A percentile compares a stretch with the other conserved stretches of the same genome.
Conservation (phyloP, 2,329 filamentous ascomycete species). For the Pleurostoma richardsiae region DNA sequence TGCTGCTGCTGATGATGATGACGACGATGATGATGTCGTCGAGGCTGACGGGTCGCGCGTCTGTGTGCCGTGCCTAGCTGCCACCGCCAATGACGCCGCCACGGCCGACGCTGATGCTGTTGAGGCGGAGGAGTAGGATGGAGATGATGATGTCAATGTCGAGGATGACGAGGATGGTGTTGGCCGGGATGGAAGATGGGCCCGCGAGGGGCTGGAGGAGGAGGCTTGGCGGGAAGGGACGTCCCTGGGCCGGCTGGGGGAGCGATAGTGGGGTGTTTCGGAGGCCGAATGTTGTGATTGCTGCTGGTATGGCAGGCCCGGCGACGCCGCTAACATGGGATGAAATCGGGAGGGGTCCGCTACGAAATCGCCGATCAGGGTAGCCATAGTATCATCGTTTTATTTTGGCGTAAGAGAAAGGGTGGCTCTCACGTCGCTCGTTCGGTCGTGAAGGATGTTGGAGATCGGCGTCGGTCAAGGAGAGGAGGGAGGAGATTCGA, state of each 20-base stretch:
- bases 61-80: too few species aligned
- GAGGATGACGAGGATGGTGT: neutral
- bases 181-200: slow-evolving; percentile 8
- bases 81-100: too few species aligned
- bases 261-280: slow-evolving; percentile 33
- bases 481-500: too few species aligned
- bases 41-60: neutral
- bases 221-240: slow-evolving; percentile 18
- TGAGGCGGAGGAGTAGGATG: slow-evolving; percentile 9
- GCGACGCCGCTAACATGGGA: slow-evolving; percentile 56
- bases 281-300: slow-evolving; percentile 37
- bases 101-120: neutral
- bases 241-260: slow-evolving; percentile 26
- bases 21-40: slow-evolving; percentile 3
- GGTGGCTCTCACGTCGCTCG: too few species aligned
- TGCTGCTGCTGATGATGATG: slow-evolving; percentile 11
- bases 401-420: too few species aligned
- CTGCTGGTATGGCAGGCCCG: slow-evolving; percentile 35
- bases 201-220: slow-evolving; percentile 11
- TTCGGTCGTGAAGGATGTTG: too few species aligned
- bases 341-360: slow-evolving; percentile 67
- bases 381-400: slow-evolving; percentile 49
- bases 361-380: slow-evolving; percentile 66
- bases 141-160: slow-evolving; percentile 8
- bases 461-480: too few species aligned